These are phyloP conservation scores for Mrakiaceae sp. DNA, from an alignment of 1,284 basidiomycete genomes.

Conservation along the genomic window DNA sequence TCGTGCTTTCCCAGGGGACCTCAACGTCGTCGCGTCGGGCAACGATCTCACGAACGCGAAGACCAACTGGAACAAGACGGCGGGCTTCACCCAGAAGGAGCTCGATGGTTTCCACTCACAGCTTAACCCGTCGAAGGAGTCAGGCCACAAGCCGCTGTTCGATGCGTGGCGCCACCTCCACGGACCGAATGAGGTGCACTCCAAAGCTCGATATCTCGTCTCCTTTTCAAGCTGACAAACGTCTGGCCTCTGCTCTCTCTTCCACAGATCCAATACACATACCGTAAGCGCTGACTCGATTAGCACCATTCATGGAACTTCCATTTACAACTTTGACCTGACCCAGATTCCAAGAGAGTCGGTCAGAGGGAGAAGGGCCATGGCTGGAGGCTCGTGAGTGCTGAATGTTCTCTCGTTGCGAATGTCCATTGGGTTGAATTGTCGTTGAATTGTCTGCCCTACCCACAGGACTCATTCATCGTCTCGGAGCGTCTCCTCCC, in stretches of 20 bases:
- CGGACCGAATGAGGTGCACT: slow-evolving; percentile 8
- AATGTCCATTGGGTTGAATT: not conserved
- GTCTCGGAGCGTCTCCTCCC: slow-evolving; percentile 6
- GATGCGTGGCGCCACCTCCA: slow-evolving; percentile 16
- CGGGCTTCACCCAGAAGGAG: not conserved
- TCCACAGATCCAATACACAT: not conserved
- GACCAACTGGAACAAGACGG: slow-evolving; percentile 9
- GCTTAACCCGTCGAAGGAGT: slow-evolving; percentile 9
- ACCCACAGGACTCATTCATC: slow-evolving; percentile 8
- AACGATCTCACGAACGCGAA: slow-evolving; percentile 10
- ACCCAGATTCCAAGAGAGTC: slow-evolving; percentile 13
- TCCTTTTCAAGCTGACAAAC: not conserved
- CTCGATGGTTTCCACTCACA: slow-evolving; percentile 9
- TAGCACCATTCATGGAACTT: no score
- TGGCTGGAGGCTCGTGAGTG: slow-evolving; percentile 11
- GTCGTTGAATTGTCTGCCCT: not conserved
- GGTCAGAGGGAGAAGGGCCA: slow-evolving; percentile 10
- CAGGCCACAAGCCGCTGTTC: slow-evolving; percentile 12
- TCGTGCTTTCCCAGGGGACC: not conserved
- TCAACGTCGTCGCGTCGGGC: slow-evolving; percentile 12
- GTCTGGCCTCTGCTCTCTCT: not conserved
- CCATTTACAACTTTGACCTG: no score
- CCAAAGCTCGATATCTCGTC: no score
- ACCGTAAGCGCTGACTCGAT: not conserved
- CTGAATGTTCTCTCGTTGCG: not conserved